phyloP scores from a whole-genome alignment of 768 basidiomycete species.

The Suillus hirtellus region DNA sequence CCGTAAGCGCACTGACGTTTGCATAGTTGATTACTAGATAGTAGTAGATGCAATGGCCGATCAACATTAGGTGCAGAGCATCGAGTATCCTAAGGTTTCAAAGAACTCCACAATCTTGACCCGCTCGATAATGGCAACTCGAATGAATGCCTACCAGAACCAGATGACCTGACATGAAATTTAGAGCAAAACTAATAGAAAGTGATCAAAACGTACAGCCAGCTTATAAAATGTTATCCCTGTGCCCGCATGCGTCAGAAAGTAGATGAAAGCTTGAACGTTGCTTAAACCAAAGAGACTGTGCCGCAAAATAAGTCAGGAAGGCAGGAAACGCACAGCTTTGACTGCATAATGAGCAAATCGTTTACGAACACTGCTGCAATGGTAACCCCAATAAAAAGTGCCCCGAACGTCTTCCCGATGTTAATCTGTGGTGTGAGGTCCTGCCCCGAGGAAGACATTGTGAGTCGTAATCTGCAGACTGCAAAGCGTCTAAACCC shows the following conservation, averaged over 20 bases:
- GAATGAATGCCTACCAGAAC: constrained; percentile 11
- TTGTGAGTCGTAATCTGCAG: background rate
- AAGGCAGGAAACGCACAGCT: background rate
- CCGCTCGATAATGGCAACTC: background rate
- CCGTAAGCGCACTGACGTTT: constrained; percentile 29
- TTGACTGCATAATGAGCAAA: background rate
- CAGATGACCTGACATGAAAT: constrained; percentile 7
- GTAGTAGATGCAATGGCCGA: constrained; percentile 37
- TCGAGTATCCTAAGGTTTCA: constrained; percentile 34
- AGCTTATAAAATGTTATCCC: background rate
- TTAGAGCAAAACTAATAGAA: too few species aligned
- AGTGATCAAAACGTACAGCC: background rate
- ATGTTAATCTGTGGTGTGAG: background rate
- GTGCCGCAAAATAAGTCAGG: background rate
- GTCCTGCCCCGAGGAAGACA: constrained; percentile 1
- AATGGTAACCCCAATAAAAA: background rate
- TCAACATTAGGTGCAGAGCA: constrained; percentile 36
- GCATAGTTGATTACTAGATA: constrained; percentile 37
- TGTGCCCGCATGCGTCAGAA: background rate
- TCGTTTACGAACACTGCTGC: background rate
- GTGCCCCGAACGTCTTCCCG: constrained; percentile 1
- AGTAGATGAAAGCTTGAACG: constrained; percentile 1
- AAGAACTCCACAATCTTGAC: background rate
- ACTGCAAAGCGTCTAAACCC: background rate
- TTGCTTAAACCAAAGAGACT: constrained; percentile 2